Base-by-base conservation (phyloP, 805 yeast species). In the Lipomyces orientalis region DNA sequence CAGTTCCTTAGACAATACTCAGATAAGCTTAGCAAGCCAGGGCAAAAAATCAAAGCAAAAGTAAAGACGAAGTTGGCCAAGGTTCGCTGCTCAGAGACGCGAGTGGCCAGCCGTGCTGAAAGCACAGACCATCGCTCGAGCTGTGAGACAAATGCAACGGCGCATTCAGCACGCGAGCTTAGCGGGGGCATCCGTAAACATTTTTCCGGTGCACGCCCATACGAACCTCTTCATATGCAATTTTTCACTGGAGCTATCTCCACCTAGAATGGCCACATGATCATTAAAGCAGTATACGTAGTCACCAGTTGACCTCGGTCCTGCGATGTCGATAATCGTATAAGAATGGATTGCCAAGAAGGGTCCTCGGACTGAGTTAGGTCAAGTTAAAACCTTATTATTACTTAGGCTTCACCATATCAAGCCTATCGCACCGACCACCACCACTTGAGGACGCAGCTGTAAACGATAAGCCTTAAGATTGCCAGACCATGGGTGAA, bases 351-450 rank as follows among this genome's bases (percentile, higher is more conserved):
- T 39, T 39, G 49, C n/a, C 49, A 39, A 39, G 16, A 14, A 12
- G 49, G 49, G 16, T 16, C 49, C 2, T 14, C 16, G n/a, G 2
- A 39, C 49, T 39, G 49, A 39, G n/a, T 4, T 16, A 39, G 29
- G 29, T 25, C 29, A 39, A 39, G 49, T 14, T 12, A 39, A 39
- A 39, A 39, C 49, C 49, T 52, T 25, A 52, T 39, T 52, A 0
- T 52, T 52, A 52, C 1, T 52, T 52, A 52, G 55, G 14, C 33
- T 9, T 22, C 49, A 16, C 16, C 16, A 19, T 19, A n/a, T 12
- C 55, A 52, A 52, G 55, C 31, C 34, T 52, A 52, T 52, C 55
- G 55, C 34, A 14, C 55, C 4, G n/a, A 14, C 55, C 55, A 52
- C 34, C n/a, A 4, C 1, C 9, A 3, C 16, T 14, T 7, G 12